Base-by-base conservation (phyloP, 768 basidiomycete genomes). In the Termitomyces sp. region DNA sequence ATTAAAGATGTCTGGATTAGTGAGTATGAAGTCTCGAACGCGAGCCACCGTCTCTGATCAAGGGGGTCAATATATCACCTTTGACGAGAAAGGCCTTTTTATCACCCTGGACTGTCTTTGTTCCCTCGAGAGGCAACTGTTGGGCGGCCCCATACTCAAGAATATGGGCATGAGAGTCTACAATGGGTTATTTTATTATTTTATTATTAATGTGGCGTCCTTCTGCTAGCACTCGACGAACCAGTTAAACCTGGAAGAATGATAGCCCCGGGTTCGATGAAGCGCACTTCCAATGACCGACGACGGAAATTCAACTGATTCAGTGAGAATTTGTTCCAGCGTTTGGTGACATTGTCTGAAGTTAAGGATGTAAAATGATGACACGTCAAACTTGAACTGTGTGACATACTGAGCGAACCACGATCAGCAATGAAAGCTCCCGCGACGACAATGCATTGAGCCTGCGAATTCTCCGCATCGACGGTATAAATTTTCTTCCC, bases 81-180 rank as follows among this genome's bases (percentile, higher is more conserved):
- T 19, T 48, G 15, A 50, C 6, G 28, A 59, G 17, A 21, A 28
- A 31, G 26, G 21, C 49, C 54, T 37, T 48, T 26, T 40, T 54
- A 60, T 55, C 53, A 81, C 87, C 89, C 76, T 77, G 67, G 23
- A 85, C 74, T 3, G 80, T 82, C 43, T 71, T 73, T 3, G 84
- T 80, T 41, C 83, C 82, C 66, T 83, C 84, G 5, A 94, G 74
- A 47, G 85, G 79, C 42, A 91, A 76, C 55, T 82, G 75, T 46
- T 78, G 76, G 31, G 77, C 79, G 21, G 84, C 84, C 12, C 91
- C 91, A 64, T 91, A 90, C 68, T 89, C 87, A 3, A 93, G 74
- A 35, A 89, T 81, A 64, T 93, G 90, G 0, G 76, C 85, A 70
- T 92, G 90, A 3, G 89, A 87, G 70, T 92, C 90, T 88, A 62